Base-by-base conservation (phyloP, 2,329 filamentous ascomycete species). In the Metarhizium anisopliae region DNA sequence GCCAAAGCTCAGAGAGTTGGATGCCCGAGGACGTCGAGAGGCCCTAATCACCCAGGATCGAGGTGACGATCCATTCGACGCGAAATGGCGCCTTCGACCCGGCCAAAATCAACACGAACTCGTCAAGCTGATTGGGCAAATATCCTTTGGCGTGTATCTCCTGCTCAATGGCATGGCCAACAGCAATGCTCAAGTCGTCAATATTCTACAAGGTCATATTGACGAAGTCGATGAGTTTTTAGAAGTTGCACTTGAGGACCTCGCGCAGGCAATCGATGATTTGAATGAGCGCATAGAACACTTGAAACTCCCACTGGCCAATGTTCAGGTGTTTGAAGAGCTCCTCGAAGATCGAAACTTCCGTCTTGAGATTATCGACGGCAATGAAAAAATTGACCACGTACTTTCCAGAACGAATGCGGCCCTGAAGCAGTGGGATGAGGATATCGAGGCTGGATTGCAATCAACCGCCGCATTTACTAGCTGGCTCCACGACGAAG, bases 221-320 rank as follows among this genome's bases (percentile, higher is more conserved):
- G 89, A 96, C 66, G 93, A 97, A 70, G 83, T 97, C 35, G 94
- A 97, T 70, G 86, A 87, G 64, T 96, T 96, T 65, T 76, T 97
- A 38, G 90, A 95, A 69, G 84, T 88, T 18, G 88, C 90, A 0
- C 83, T 90, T 47, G 91, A 95, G 63, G 93, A 96, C 67, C 84
- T 96, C 53, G 81, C 87, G 50, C 76, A 91, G 53, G 90, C 91
- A 4, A 81, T 85, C 49, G 77, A 83, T 58, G 94, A 97, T 67
- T 84, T 97, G 60, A 81, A 82, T 55, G 87, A 90, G 59, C 84
- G 93, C 29, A 85, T 95, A 59, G 85, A 87, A 57, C 87, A 88
- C 67, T 76, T 97, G 54, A 87, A 87, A 66, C 74, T 96, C 45
- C 92, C 93, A 2, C 84, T 97, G 72, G 81, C 89, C 61, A 94